phyloP scores from a whole-genome alignment of 345 rosid genomes.

The Populus deltoides region DNA sequence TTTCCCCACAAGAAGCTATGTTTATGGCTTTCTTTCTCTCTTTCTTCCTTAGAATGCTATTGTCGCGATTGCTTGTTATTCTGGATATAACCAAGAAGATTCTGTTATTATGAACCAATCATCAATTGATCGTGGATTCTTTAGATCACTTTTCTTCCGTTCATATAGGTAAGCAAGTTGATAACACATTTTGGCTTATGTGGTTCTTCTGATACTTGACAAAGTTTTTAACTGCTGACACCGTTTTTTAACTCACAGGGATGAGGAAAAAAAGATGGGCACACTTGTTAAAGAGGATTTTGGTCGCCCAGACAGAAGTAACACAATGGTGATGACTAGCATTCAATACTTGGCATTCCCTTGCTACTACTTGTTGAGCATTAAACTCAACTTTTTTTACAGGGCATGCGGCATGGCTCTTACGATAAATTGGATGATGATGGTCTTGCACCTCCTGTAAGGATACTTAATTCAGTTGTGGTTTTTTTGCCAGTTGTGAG shows the following conservation, averaged over 20 bases:
- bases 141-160: slow-evolving; percentile 88
- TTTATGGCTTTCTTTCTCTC: slow-evolving; percentile 3
- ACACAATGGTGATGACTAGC: slow-evolving; percentile 61
- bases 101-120: slow-evolving; percentile 99
- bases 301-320: slow-evolving; percentile 87
- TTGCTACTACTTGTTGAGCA: slow-evolving; percentile 9
- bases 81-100: slow-evolving; percentile 99
- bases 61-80: slow-evolving; percentile 93
- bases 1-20: neutral
- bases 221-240: neutral
- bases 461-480: slow-evolving; percentile 18
- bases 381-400: slow-evolving; percentile 24
- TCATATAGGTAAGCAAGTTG: slow-evolving; percentile 65
- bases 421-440: slow-evolving; percentile 95
- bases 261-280: slow-evolving; percentile 99
- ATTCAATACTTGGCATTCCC: neutral
- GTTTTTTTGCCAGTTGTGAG: neutral
- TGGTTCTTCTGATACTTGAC: neutral
- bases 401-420: slow-evolving; percentile 99
- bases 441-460: slow-evolving; percentile 98
- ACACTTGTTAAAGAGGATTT: slow-evolving; percentile 97
- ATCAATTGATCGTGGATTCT: slow-evolving; percentile 94
- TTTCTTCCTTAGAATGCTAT: slow-evolving; percentile 73
- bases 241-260: slow-evolving; percentile 42
- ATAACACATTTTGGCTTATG: neutral